Evolutionary conservation across 257 asterid species (phyloP).

Genomic region (Capsicum chinense): DNA sequence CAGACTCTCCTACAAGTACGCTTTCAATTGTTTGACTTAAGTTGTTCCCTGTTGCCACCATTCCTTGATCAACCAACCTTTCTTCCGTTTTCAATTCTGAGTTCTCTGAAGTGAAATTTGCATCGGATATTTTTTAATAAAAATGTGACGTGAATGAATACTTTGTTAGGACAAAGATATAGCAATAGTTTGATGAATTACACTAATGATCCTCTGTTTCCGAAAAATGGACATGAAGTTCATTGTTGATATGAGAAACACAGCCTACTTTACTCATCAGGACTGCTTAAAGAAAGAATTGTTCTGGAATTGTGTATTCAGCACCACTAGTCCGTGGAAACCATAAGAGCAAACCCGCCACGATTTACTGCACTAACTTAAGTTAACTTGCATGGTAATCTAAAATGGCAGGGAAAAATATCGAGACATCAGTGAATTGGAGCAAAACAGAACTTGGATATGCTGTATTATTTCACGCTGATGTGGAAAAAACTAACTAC

Average conservation of each 20-base stretch:
- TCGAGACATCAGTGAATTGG: neutral
- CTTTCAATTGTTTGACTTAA: conserved; percentile 74
- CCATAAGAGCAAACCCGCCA: conserved; percentile 9
- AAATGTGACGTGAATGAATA: conserved; percentile 31
- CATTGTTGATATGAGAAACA: conserved; percentile 40
- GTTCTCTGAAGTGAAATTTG: conserved; percentile 32
- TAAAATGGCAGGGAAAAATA: neutral
- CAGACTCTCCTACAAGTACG: conserved; percentile 51
- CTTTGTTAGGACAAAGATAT: conserved; percentile 30
- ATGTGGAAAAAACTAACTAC: neutral
- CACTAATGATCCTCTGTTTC: conserved; percentile 40
- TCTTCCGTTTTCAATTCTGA: conserved; percentile 36
- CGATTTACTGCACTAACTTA: neutral
- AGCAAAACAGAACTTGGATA: conserved; percentile 3
- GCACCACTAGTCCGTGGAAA: neutral
- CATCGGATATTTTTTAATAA: conserved; percentile 44
- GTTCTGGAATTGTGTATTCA: neutral
- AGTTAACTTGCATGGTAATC: conserved; percentile 1
- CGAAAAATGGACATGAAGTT: conserved; percentile 37
- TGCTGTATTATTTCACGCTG: conserved; percentile 6
- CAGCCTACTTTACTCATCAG: neutral
- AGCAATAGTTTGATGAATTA: conserved; percentile 56
- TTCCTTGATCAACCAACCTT: conserved; percentile 32
- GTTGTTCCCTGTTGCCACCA: conserved; percentile 43
- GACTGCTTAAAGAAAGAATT: neutral